These are phyloP conservation scores for Candida smagusa DNA, from an alignment of 1,139 yeast genomes.

Conservation along the genomic window DNA sequence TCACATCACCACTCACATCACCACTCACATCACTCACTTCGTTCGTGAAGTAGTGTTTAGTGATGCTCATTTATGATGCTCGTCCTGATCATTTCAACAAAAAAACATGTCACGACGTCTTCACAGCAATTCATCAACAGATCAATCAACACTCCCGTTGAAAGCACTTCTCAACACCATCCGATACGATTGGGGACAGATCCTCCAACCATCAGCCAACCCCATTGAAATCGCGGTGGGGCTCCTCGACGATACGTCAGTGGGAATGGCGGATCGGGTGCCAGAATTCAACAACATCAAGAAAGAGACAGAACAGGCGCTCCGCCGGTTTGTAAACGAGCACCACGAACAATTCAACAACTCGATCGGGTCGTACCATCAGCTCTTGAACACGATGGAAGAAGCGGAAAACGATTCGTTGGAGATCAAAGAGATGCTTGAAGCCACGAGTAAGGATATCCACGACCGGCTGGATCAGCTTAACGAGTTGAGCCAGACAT, in stretches of 20 bases:
- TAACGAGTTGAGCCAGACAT: slow-evolving; percentile 61
- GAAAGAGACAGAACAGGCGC: slow-evolving; percentile 51
- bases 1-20: too few species aligned
- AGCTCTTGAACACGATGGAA: slow-evolving; percentile 50
- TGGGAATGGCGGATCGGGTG: slow-evolving; percentile 75
- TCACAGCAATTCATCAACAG: slow-evolving; percentile 8
- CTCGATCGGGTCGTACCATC: slow-evolving; percentile 37
- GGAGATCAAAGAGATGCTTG: slow-evolving; percentile 41
- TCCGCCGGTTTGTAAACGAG: slow-evolving; percentile 72
- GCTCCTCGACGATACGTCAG: slow-evolving; percentile 79
- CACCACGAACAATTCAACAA: slow-evolving; percentile 84
- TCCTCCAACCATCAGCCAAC: slow-evolving; percentile 44
- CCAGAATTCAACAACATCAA: slow-evolving; percentile 56
- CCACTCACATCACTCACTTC: too few species aligned
- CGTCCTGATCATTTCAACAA: too few species aligned
- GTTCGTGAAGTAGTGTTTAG: too few species aligned
- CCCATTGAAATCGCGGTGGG: slow-evolving; percentile 84
- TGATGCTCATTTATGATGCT: too few species aligned
- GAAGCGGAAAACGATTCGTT: slow-evolving; percentile 51
- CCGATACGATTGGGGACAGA: slow-evolving; percentile 47
- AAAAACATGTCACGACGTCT: slow-evolving; percentile 8
- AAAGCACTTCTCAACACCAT: slow-evolving; percentile 37
- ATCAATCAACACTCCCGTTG: slow-evolving; percentile 35
- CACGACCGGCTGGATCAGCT: slow-evolving; percentile 55
- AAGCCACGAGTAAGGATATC: slow-evolving; percentile 48